phyloP scores from a whole-genome alignment of 2,329 filamentous ascomycete species.

The Teratosphaeria nubilosa region DNA sequence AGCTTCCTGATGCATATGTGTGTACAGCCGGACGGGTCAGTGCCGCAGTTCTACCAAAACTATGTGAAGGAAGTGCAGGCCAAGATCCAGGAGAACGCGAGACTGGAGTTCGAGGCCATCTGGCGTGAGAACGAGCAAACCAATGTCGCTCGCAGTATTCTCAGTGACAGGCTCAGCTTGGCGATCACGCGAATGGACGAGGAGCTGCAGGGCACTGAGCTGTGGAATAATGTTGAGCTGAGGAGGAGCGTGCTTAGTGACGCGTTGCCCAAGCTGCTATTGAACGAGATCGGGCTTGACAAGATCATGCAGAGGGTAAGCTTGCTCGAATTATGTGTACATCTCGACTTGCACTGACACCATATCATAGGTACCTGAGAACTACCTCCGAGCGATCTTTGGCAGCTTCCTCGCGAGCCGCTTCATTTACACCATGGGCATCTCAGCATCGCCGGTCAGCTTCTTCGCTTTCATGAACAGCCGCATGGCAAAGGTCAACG shows the following conservation, averaged over 20 bases:
- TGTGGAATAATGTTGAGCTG: conserved; percentile 77
- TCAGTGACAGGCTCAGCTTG: conserved; percentile 81
- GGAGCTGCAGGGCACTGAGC: conserved; percentile 82
- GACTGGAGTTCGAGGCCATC: conserved; percentile 93
- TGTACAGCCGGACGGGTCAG: conserved; percentile 61
- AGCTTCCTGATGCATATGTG: conserved; percentile 93
- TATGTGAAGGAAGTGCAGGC: conserved; percentile 89
- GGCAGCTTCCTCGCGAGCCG: conserved; percentile 89
- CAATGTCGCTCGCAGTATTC: conserved; percentile 66
- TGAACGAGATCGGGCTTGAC: conserved; percentile 84
- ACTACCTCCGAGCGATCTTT: conserved; percentile 89
- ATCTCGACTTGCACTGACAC: conserved; percentile 4
- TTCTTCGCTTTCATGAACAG: conserved; percentile 81
- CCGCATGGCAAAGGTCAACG: conserved; percentile 31
- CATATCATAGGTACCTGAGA: conserved; percentile 62
- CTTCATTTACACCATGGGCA: conserved; percentile 93
- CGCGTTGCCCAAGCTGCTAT: conserved; percentile 71
- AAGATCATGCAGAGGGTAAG: conserved; percentile 69
- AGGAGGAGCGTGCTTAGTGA: conserved; percentile 70
- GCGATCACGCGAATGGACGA: conserved; percentile 96
- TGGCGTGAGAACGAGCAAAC: conserved; percentile 88
- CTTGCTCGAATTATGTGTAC: conserved; percentile 8
- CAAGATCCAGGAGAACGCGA: conserved; percentile 82
- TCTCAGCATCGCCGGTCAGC: conserved; percentile 86
- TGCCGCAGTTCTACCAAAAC: conserved; percentile 80